Percentiles rank a stretch among this genome's conserved stretches.
Conservation (phyloP, 768 basidiomycete species). For the Kockovaella imperatae region DNA sequence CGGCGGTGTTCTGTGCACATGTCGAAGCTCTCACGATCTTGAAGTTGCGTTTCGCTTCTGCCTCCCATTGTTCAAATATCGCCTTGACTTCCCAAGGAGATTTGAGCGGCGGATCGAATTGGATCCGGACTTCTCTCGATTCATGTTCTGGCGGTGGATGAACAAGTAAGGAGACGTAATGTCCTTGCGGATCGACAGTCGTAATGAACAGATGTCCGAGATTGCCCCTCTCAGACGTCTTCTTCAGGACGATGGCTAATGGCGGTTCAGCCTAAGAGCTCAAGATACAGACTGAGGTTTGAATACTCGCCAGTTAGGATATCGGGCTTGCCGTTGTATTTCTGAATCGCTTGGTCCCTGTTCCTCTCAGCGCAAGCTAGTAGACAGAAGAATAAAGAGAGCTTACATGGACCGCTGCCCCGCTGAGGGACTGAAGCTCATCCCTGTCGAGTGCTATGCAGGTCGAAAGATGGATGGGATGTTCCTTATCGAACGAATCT, state of each 20-base stretch:
- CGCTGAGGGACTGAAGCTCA: no score
- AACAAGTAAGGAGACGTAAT: background rate
- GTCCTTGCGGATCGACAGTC: slow-evolving; percentile 7
- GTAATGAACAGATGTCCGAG: slow-evolving; percentile 15
- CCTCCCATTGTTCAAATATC: slow-evolving; percentile 8
- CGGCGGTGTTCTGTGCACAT: background rate
- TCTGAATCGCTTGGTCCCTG: slow-evolving; percentile 8
- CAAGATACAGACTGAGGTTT: background rate
- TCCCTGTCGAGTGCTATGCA: no score
- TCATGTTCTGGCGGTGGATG: slow-evolving; percentile 9
- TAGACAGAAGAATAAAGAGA: no score
- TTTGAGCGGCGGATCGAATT: slow-evolving; percentile 14
- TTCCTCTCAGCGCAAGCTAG: background rate
- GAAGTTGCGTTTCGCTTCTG: slow-evolving; percentile 16
- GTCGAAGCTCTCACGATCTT: slow-evolving; percentile 11
- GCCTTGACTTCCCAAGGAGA: slow-evolving; percentile 7
- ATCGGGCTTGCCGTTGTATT: slow-evolving; percentile 21
- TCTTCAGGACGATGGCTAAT: slow-evolving; percentile 19
- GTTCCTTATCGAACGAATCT: no score
- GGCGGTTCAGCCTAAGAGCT: slow-evolving; percentile 4
- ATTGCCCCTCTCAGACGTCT: slow-evolving; percentile 11
- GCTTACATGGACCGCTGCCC: no score
- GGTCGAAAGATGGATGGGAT: no score
- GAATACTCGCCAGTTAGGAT: slow-evolving; percentile 16
- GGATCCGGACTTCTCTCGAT: slow-evolving; percentile 6